A percentile compares a stretch with the other conserved stretches of the same genome.
Conservation (phyloP, 2,329 filamentous ascomycete genomes). For the Kalmusia sp. region DNA sequence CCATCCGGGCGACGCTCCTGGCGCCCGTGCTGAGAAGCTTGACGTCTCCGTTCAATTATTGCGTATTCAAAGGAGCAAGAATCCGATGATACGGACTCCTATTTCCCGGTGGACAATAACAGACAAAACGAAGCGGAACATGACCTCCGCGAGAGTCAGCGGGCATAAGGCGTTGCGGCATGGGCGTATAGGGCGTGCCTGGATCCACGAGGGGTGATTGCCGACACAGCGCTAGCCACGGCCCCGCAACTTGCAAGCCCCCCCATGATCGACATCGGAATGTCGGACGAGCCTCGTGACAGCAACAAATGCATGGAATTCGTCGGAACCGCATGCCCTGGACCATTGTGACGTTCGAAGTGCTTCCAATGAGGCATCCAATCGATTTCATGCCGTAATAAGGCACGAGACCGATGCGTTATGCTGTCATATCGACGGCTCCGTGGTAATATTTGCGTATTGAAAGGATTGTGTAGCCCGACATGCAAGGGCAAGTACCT, state of each 20-base stretch:
- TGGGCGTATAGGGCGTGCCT: background rate
- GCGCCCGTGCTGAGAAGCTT: background rate
- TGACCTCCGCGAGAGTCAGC: constrained; percentile 4
- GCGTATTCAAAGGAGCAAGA: background rate
- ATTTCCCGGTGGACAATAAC: background rate
- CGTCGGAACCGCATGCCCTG: constrained; percentile 9
- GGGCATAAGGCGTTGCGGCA: background rate
- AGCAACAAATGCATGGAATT: constrained; percentile 11
- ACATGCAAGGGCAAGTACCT: constrained; percentile 1
- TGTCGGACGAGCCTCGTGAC: constrained; percentile 22
- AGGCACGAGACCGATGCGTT: constrained; percentile 6
- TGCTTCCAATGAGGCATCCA: constrained; percentile 4
- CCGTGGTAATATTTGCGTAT: background rate
- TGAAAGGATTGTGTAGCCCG: background rate
- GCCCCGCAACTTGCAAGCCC: constrained; percentile 11
- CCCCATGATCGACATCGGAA: constrained; percentile 14
- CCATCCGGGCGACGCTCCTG: background rate
- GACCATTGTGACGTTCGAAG: constrained; percentile 22
- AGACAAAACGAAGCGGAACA: background rate
- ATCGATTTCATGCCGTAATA: constrained; percentile 25
- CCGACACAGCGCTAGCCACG: background rate
- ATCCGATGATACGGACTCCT: background rate
- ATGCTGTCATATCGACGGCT: constrained; percentile 20
- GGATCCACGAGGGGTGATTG: background rate
- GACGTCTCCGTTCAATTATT: too few species aligned